Base-by-base conservation (phyloP, 1,284 basidiomycete genomes). In the Ganoderma resinaceum region DNA sequence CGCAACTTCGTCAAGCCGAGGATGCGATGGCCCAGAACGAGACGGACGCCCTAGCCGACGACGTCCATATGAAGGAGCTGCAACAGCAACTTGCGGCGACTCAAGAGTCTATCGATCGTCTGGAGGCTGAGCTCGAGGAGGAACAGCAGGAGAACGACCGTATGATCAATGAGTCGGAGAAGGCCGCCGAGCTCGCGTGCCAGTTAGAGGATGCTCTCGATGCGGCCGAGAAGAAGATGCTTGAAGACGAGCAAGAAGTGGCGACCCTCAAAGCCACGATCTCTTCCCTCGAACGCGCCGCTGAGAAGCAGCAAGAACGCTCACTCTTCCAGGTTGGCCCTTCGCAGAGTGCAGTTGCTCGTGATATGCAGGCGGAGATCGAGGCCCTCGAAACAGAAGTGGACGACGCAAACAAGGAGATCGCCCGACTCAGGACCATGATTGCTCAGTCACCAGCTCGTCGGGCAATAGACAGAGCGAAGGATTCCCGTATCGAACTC, bases 351-450 rank as follows among this genome's bases (percentile, higher is more conserved):
- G 71, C 78, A 35, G 75, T 78, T 16, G 77, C 79, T 72, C 60
- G 81, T 73, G 73, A 86, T 73, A 62, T 74, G 31, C 89, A 91
- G 52, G 81, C 85, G 20, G 89, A 91, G 67, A 78, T 82, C 57
- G 83, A 85, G 68, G 85, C 84, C 0, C 82, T 97, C 53, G 93
- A 96, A 77, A 84, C 85, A 7, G 92, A 96, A 71, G 85, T 97
- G 31, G 92, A 95, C 70, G 87, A 89, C 1, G 95, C 95, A 0
- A 86, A 94, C 76, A 88, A 84, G 74, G 94, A 96, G 78, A 93
- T 96, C 67, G 92, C 91, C 0, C 86, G 89, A 23, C 82, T 97
- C 58, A 89, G 87, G 61, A 85, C 88, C 0, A 79, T 93, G 60
- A 82, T 96, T 31, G 85, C 83, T 49, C 91, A 93, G 72, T 92